Percentiles rank a stretch among this genome's conserved stretches.
Evolutionary conservation across 805 yeast species (phyloP).

Genomic region (Starmerella stellata): DNA sequence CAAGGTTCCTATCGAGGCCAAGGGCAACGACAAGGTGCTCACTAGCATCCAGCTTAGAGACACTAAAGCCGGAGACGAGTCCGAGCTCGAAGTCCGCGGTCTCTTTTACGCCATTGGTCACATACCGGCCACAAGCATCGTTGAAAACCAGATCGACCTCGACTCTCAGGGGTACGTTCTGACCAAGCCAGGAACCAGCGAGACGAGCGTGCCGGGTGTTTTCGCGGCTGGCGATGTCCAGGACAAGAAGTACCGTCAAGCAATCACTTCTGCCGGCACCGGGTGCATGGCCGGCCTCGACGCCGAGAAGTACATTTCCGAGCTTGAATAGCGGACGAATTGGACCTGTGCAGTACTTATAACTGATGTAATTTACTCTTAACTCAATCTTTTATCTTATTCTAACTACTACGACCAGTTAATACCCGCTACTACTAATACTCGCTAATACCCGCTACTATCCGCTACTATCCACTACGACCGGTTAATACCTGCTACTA

Average conservation of each 20-base stretch:
- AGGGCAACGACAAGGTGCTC: conserved; percentile 83
- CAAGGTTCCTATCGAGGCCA: conserved; percentile 69
- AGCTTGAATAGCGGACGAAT: conserved; percentile 20
- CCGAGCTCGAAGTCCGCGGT: conserved; percentile 67
- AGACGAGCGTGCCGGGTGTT: conserved; percentile 74
- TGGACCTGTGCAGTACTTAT: not conserved
- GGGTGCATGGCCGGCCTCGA: conserved; percentile 99
- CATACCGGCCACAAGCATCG: conserved; percentile 77
- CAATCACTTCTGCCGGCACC: conserved; percentile 97
- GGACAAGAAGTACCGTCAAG: conserved; percentile 93
- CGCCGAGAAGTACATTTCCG: conserved; percentile 68
- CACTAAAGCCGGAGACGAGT: conserved; percentile 48
- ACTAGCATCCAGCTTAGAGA: conserved; percentile 46
- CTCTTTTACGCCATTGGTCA: conserved; percentile 97
- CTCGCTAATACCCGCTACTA: no score
- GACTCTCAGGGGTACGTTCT: conserved; percentile 78
- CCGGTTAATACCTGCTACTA: no score
- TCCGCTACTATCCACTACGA: no score
- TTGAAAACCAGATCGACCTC: conserved; percentile 57
- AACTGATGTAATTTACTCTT: no score
- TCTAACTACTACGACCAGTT: no score
- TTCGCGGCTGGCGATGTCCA: conserved; percentile 99
- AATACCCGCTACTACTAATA: no score
- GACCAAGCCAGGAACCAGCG: conserved; percentile 77
- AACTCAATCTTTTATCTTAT: no score